A percentile compares a stretch with the other conserved stretches of the same genome.
Conservation (phyloP, 2,329 filamentous ascomycete species). For the Fusarium lateritium region DNA sequence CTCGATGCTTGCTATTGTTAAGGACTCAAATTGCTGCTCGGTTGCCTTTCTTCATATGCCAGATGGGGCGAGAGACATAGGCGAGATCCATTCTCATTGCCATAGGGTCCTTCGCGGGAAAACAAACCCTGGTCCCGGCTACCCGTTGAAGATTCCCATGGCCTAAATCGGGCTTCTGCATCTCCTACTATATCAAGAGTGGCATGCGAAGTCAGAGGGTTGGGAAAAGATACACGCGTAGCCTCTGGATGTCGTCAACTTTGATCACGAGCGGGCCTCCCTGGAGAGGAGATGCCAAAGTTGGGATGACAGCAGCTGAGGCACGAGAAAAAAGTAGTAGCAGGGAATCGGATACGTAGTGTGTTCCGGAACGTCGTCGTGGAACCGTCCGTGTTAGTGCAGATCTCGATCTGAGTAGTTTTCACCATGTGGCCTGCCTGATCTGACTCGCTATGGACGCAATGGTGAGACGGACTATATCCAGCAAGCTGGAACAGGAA, state of each 20-base stretch:
- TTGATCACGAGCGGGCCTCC: conserved; percentile 13
- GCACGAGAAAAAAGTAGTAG: conserved; percentile 31
- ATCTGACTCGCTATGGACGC: conserved; percentile 47
- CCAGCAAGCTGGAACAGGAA: conserved; percentile 38
- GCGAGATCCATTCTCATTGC: conserved; percentile 18
- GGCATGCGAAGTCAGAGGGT: conserved; percentile 35
- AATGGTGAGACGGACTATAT: conserved; percentile 41
- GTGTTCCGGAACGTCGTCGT: conserved; percentile 35
- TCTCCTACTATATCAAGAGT: conserved; percentile 36
- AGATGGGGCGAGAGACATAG: conserved; percentile 21
- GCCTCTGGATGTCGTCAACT: conserved; percentile 20
- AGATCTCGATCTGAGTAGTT: conserved; percentile 49
- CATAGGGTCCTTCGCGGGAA: conserved; percentile 1
- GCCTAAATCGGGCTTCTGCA: conserved; percentile 28
- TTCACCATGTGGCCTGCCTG: conserved; percentile 41
- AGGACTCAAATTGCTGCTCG: conserved; percentile 46
- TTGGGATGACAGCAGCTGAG: conserved; percentile 42
- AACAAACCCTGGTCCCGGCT: conserved; percentile 35
- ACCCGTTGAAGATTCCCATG: conserved; percentile 31
- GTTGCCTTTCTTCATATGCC: conserved; percentile 19
- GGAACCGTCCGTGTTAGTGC: conserved; percentile 45
- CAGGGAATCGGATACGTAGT: conserved; percentile 41
- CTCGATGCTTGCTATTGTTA: conserved; percentile 22
- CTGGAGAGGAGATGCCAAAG: conserved; percentile 29
- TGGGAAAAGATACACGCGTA: conserved; percentile 14